Conservation (phyloP, 305 asterid genomes). For the Fraxinus nigra region DNA sequence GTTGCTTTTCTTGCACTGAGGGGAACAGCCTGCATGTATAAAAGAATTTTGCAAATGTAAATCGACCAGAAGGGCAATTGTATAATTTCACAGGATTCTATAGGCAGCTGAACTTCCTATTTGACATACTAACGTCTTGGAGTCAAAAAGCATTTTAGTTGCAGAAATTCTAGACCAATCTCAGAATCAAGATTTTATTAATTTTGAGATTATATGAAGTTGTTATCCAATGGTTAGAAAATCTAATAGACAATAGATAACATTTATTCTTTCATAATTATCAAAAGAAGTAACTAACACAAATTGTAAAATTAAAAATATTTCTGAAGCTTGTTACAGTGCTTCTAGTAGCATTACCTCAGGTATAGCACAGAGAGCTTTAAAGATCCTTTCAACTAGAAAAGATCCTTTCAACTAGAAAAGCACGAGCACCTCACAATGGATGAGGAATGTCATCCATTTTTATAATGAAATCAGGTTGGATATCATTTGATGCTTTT, state of each 20-base stretch:
- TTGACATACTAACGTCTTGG: background rate
- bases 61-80: background rate
- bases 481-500: background rate
- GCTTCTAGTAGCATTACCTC: background rate
- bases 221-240: background rate
- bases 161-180: background rate
- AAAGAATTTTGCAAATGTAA: background rate
- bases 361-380: background rate
- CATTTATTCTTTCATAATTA: background rate
- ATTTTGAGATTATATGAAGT: background rate
- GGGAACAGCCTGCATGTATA: constrained; percentile 77
- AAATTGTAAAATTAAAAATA: background rate
- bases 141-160: background rate
- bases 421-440: background rate
- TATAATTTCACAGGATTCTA: background rate
- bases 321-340: background rate
- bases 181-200: background rate
- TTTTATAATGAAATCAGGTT: background rate
- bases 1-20: constrained; percentile 83
- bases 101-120: background rate
- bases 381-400: background rate
- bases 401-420: background rate
- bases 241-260: background rate
- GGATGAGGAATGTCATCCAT: background rate
- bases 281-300: background rate